Evolutionary conservation across 2,329 filamentous ascomycete genomes (phyloP), one percentile per base, ranked within the genome.

Genomic region (Penicillium sp.): DNA sequence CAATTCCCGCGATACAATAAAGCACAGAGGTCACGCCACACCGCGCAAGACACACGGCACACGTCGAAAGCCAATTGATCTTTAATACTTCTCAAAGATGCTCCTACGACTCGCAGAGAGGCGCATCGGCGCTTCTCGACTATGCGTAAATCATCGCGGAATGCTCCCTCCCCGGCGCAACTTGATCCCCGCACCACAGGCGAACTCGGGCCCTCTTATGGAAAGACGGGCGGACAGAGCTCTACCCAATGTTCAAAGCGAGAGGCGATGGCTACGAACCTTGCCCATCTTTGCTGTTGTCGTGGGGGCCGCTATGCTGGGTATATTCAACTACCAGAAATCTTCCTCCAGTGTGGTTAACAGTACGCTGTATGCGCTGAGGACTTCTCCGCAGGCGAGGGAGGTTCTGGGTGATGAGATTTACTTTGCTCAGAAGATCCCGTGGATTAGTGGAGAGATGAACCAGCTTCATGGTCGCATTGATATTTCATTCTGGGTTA

Each of bases 261-360:
- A n/a, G n/a, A n/a, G n/a, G n/a, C n/a, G n/a, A n/a, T n/a, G n/a
- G n/a, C n/a, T n/a, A n/a, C 77, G 13, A 60, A 69, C 28, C 61
- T 70, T 95, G 31, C 91, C 91, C 46, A 73, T 95, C 66, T 97
- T 97, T 77, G 67, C 85, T 46, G 69, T 79, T 56, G 75, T 88
- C 55, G 81, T 95, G 60, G 79, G 80, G 42, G 76, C 78, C 48
- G 85, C 84, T 57, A 83, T 84, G 57, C 74, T 94, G 53, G 88
- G 85, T 59, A 96, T 98, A 70, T 97, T 98, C 85, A 98, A 98
- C 79, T 97, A 98, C 80, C 91, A 98, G 70, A 96, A 96, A 70
- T 82, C 84, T 49, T 88, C 87, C n/a, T 88, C 83, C 24, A 87
- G 86, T 48, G 80, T 91, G 28, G 87, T 96, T n/a, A 82, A 82